These are phyloP conservation scores for Rachicladosporium sp. DNA, from an alignment of 2,329 filamentous ascomycete species.

Conservation along the genomic window DNA sequence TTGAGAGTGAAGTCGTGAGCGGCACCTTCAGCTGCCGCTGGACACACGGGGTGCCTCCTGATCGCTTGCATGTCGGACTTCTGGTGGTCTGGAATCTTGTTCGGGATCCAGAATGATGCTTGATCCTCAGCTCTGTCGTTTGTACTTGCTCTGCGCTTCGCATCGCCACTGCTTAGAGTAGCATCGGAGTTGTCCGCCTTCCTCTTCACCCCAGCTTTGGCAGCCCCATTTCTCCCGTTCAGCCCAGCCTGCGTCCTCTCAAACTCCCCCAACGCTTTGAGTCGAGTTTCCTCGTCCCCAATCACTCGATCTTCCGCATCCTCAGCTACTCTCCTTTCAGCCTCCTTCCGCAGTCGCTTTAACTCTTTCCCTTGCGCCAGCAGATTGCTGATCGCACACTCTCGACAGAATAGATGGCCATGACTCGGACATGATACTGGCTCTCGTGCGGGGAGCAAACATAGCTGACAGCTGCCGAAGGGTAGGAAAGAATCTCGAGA, in stretches of 20 bases:
- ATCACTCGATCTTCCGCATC: conserved; percentile 50
- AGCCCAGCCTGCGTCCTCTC: conserved; percentile 66
- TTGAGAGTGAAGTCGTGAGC: conserved; percentile 70
- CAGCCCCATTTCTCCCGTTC: conserved; percentile 10
- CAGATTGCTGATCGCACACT: conserved; percentile 87
- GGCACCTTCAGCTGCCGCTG: conserved; percentile 53
- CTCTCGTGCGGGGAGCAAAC: conserved; percentile 65
- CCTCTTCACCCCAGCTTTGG: conserved; percentile 47
- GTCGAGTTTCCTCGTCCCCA: conserved; percentile 56
- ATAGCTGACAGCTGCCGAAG: conserved; percentile 80
- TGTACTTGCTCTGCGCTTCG: conserved; percentile 51
- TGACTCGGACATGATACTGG: conserved; percentile 67
- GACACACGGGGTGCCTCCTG: conserved; percentile 57
- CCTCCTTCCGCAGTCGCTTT: conserved; percentile 59
- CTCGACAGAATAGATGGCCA: conserved; percentile 88
- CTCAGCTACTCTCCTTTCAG: conserved; percentile 45
- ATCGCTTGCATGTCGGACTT: conserved; percentile 31
- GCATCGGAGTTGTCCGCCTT: conserved; percentile 72
- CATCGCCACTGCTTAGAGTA: conserved; percentile 50
- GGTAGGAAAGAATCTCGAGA: conserved; percentile 83
- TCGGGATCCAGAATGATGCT: conserved; percentile 88
- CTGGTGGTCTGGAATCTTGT: conserved; percentile 56
- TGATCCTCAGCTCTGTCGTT: conserved; percentile 56
- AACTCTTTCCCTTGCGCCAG: conserved; percentile 85
- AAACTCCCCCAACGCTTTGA: conserved; percentile 66